Evolutionary conservation across 2,329 filamentous ascomycete species (phyloP).

Genomic region (Trichoderma gracile): DNA sequence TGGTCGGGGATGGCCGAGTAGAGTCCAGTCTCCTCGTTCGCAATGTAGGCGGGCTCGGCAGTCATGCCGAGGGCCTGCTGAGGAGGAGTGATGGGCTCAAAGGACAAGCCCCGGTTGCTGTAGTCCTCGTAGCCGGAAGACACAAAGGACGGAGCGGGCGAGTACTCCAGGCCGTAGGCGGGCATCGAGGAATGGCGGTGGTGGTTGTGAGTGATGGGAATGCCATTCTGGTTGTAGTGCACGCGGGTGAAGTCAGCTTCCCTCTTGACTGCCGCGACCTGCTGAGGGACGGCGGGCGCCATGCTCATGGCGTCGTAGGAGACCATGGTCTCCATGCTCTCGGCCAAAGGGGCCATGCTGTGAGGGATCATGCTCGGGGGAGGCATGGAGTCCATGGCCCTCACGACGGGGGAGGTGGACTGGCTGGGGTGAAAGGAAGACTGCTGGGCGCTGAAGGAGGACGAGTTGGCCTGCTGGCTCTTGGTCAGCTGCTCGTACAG

Average conservation of each 20-base stretch:
- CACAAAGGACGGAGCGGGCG: slow-evolving; percentile 93
- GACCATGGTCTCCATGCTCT: slow-evolving; percentile 72
- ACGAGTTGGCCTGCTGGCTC: slow-evolving; percentile 97
- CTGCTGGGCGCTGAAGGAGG: slow-evolving; percentile 85
- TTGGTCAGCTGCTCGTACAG: slow-evolving; percentile 99
- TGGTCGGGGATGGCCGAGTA: slow-evolving; percentile 95
- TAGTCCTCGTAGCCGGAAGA: slow-evolving; percentile 99
- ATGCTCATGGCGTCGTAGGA: slow-evolving; percentile 70
- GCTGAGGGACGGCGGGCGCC: slow-evolving; percentile 67
- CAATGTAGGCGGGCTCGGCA: slow-evolving; percentile 92
- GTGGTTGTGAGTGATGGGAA: slow-evolving; percentile 78
- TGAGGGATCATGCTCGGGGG: slow-evolving; percentile 77
- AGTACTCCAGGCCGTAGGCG: slow-evolving; percentile 91
- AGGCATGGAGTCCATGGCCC: slow-evolving; percentile 91
- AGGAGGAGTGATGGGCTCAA: slow-evolving; percentile 93
- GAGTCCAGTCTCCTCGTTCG: slow-evolving; percentile 93
- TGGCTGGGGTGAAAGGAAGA: slow-evolving; percentile 72
- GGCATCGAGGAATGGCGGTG: slow-evolving; percentile 99
- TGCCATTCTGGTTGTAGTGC: slow-evolving; percentile 90
- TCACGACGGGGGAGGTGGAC: slow-evolving; percentile 83
- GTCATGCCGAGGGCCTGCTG: slow-evolving; percentile 82
- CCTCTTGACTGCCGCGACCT: slow-evolving; percentile 72
- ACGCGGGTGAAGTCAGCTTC: slow-evolving; percentile 81
- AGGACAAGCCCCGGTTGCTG: slow-evolving; percentile 92
- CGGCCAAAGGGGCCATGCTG: slow-evolving; percentile 57